phyloP scores from a whole-genome alignment of 2,329 filamentous ascomycete genomes.

The Colletotrichum spinosum region DNA sequence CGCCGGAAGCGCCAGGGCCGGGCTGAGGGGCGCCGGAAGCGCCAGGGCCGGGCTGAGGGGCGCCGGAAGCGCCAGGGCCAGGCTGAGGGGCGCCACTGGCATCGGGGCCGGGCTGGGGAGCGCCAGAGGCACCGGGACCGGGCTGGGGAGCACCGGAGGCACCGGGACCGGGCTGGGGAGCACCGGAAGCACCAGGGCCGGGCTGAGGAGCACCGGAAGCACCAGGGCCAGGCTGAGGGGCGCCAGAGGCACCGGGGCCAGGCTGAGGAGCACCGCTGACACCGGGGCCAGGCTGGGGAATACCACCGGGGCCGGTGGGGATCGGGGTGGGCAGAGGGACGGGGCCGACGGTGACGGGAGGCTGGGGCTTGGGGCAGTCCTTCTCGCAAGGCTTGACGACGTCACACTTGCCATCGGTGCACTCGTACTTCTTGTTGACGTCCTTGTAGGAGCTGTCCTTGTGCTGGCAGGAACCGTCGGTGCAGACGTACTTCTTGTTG shows the following conservation, averaged over 20 bases:
- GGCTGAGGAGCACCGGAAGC: not conserved
- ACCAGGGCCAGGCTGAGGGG: not conserved
- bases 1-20: not conserved
- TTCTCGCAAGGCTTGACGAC: slow-evolving; percentile 44
- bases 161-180: not conserved
- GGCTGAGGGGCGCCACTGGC: not conserved
- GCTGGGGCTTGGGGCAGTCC: slow-evolving; percentile 44
- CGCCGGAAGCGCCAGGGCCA: not conserved
- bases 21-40: not conserved
- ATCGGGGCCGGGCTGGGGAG: too few relatives aligned
- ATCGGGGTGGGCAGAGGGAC: slow-evolving; percentile 42
- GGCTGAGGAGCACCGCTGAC: not conserved
- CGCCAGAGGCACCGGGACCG: not conserved
- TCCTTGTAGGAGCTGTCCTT: slow-evolving; percentile 40
- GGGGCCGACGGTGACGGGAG: slow-evolving; percentile 46
- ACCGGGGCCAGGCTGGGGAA: not conserved
- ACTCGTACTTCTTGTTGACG: slow-evolving; percentile 47
- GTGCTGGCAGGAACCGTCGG: slow-evolving; percentile 44
- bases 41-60: not conserved
- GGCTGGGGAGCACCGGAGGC: not conserved
- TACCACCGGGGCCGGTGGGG: slow-evolving; percentile 34
- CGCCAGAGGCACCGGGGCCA: not conserved
- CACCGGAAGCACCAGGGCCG: not conserved
- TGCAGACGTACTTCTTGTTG: slow-evolving; percentile 42
- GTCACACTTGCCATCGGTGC: slow-evolving; percentile 46